Evolutionary conservation across 2,329 filamentous ascomycete genomes (phyloP), one percentile per base, ranked within the genome.

Genomic region (Aspergillus ustus): DNA sequence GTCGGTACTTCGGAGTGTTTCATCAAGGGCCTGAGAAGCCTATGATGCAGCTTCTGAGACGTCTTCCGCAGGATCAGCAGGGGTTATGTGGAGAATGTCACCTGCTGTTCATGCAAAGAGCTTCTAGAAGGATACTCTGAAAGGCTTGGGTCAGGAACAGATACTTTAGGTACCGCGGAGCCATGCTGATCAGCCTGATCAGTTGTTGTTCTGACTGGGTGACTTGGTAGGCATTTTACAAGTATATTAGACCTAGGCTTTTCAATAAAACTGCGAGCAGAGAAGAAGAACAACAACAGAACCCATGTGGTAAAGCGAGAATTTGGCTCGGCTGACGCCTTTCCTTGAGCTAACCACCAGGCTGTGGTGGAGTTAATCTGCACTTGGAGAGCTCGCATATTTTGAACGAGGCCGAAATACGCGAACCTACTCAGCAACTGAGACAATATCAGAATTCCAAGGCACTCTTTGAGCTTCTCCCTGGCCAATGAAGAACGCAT

Each of bases 111-210:
- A 52, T 58, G 56, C 56, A 52, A 7, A 46, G 52, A 22, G 13
- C 11, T 53, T 52, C 57, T 52, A 52, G 57, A 59, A 53, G n/a
- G 2, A 48, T 48, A 52, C 55, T 31, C 17, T 31, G n/a, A 34
- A 44, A 52, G 22, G 20, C 29, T 22, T 48, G 53, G 53, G 37
- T 8, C 44, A 50, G 15, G 29, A 19, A 57, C 52, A 31, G 22
- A 22, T 43, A 20, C 31, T 19, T 49, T 48, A 22, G 17, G 34
- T 40, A 40, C 34, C 13, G 34, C 34, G 34, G 34, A 40, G 11
- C 13, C 34, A 15, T 40, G 34, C 34, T 40, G 34, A 40, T 40
- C 11, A 15, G 11, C 15, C 34, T 40, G 34, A 40, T 40, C 11
- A 15, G 11, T 40, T 40, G 34, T 6, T 15, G 11, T 40, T 13